phyloP scores from a whole-genome alignment of 2,329 filamentous ascomycete species.

The Sporothrix euskadiensis region DNA sequence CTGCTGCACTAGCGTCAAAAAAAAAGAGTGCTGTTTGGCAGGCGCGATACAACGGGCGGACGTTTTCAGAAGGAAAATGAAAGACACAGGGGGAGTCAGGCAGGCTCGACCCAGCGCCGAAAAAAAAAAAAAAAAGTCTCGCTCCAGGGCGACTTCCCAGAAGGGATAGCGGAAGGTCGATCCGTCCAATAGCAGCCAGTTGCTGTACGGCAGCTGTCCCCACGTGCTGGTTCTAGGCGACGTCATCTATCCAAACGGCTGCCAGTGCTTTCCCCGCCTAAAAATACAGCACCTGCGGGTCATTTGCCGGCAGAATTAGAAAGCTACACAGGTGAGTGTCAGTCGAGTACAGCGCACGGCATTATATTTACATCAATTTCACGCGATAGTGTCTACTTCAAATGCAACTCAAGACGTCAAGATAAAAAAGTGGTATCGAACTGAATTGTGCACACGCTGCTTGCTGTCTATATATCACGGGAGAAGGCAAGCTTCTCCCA shows the following conservation, averaged over 20 bases:
- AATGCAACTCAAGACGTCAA: not conserved
- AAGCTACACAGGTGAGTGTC: not conserved
- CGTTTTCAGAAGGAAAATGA: conserved; percentile 8
- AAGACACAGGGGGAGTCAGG: not conserved
- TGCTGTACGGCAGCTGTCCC: conserved; percentile 9
- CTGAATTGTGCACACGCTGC: not conserved
- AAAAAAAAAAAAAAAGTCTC: not conserved
- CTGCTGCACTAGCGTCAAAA: conserved; percentile 12
- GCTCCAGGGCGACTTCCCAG: not conserved
- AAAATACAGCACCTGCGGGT: not conserved
- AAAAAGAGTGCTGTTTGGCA: not conserved
- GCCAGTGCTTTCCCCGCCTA: not conserved
- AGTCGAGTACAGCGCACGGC: no score
- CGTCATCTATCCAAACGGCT: conserved; percentile 19
- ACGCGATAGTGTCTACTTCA: not conserved
- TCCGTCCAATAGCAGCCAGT: conserved; percentile 5
- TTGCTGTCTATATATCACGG: not conserved
- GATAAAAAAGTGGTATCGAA: not conserved
- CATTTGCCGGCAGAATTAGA: not conserved
- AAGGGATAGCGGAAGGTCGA: not conserved
- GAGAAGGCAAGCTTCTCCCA: not conserved
- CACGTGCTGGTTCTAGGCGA: conserved; percentile 27
- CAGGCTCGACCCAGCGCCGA: conserved; percentile 3
- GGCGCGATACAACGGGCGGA: conserved; percentile 9
- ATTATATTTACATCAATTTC: no score